Evolutionary conservation across 106 monocot genomes (phyloP).

Genomic region (Dioscorea alata): DNA sequence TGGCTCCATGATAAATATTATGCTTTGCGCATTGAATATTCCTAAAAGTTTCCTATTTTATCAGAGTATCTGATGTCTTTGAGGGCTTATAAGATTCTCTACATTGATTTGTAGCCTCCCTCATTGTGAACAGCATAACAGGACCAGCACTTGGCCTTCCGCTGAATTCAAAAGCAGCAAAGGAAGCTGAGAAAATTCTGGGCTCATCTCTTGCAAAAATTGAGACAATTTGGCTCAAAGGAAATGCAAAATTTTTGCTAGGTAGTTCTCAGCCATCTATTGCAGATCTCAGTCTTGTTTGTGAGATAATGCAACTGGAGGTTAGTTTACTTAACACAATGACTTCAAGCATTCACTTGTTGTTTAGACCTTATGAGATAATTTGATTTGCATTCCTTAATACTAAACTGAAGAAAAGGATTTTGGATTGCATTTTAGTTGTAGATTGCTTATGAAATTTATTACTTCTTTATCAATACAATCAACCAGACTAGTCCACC

Average conservation of each 20-base stretch:
- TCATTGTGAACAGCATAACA: constrained; percentile 36
- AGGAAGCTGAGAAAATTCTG: constrained; percentile 54
- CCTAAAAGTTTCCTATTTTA: background rate
- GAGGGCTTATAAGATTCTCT: no score
- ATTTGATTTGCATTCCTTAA: no score
- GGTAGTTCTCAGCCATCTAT: no score
- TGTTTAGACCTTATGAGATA: no score
- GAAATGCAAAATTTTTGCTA: no score
- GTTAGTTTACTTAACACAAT: constrained; percentile 25
- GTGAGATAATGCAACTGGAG: constrained; percentile 93
- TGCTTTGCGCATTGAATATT: constrained; percentile 26
- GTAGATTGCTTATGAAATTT: no score
- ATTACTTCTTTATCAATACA: no score
- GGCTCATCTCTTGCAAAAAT: constrained; percentile 58
- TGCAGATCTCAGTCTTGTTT: no score
- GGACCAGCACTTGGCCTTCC: constrained; percentile 65
- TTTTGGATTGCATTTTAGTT: background rate
- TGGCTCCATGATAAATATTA: background rate
- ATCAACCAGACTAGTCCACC: no score
- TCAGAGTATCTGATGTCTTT: constrained; percentile 49
- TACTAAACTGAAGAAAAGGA: no score
- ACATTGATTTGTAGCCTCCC: constrained; percentile 37
- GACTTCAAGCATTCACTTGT: no score
- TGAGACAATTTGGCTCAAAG: constrained; percentile 79
- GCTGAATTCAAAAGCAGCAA: constrained; percentile 54